A percentile compares a stretch with the other conserved stretches of the same genome.
Evolutionary conservation across 2,329 filamentous ascomycete species (phyloP).

Genomic region (Penicillium paneum): DNA sequence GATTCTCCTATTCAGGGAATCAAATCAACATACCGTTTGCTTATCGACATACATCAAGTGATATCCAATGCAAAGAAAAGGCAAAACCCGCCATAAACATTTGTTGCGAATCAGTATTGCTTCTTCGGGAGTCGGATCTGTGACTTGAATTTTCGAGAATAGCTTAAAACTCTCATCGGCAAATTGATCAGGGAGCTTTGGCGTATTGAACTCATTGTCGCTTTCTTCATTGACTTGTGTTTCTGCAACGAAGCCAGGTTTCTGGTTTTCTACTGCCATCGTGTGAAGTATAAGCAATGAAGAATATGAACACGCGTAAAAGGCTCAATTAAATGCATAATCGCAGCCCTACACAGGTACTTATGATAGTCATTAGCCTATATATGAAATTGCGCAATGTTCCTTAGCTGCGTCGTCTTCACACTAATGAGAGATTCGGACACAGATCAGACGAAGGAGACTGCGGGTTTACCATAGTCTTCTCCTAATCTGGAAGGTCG

Average conservation of each 20-base stretch:
- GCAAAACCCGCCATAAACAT: slow-evolving; percentile 37
- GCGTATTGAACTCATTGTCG: slow-evolving; percentile 8
- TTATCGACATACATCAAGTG: slow-evolving; percentile 44
- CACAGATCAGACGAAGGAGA: not conserved
- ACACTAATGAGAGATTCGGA: not conserved
- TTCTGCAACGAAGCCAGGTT: not conserved
- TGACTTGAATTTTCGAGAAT: slow-evolving; percentile 38
- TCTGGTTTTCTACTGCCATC: not conserved
- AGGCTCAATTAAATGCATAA: not conserved
- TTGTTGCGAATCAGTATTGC: slow-evolving; percentile 27
- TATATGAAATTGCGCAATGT: slow-evolving; percentile 14
- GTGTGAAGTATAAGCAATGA: not conserved
- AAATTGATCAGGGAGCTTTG: slow-evolving; percentile 37
- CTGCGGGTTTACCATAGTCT: not conserved
- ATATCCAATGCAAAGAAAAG: slow-evolving; percentile 41
- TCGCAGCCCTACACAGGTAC: not conserved
- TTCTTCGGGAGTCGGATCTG: slow-evolving; percentile 34
- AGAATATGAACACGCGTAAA: not conserved
- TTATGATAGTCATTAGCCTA: not conserved
- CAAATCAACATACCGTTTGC: slow-evolving; percentile 29
- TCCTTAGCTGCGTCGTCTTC: slow-evolving; percentile 6
- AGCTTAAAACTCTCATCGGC: slow-evolving; percentile 46
- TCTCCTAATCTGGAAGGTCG: not conserved
- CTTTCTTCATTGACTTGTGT: slow-evolving; percentile 1
- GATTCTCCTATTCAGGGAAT: not conserved